Percentiles rank a stretch among this genome's conserved stretches.
Conservation (phyloP, 2,329 filamentous ascomycete species). For the Monilinia laxa region DNA sequence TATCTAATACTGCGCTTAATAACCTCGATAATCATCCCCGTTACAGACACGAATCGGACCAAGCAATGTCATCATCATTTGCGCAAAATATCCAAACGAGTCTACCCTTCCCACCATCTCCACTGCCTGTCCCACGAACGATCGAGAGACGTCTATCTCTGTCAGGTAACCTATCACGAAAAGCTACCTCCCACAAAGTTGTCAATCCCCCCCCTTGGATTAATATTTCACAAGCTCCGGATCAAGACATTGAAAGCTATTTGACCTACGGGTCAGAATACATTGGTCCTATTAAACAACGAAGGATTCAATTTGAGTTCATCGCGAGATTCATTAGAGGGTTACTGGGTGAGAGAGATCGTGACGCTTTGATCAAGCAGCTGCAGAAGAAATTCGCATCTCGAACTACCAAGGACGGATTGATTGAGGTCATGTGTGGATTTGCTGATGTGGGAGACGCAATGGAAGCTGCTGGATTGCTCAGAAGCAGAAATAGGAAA, state of each 20-base stretch:
- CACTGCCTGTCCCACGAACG: neutral
- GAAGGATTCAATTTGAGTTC: conserved; percentile 1
- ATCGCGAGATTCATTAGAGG: conserved; percentile 16
- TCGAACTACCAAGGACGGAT: conserved; percentile 12
- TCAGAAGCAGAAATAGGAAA: neutral
- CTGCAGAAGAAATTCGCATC: conserved; percentile 4
- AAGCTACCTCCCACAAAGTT: neutral
- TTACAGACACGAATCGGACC: neutral
- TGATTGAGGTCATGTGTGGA: conserved; percentile 13
- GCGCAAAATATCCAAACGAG: neutral
- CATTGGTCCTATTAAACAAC: neutral
- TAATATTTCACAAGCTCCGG: conserved; percentile 6
- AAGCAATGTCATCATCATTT: neutral
- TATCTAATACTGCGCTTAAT: neutral
- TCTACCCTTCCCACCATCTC: neutral
- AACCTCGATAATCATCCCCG: neutral
- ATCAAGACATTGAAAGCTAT: conserved; percentile 4
- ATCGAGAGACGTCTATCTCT: neutral
- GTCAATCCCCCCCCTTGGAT: neutral
- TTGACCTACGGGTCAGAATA: neutral
- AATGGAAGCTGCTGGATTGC: neutral
- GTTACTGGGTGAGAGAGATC: neutral
- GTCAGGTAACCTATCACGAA: neutral
- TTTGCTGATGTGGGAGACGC: conserved; percentile 12
- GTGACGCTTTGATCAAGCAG: neutral